phyloP scores from a whole-genome alignment of 2,329 filamentous ascomycete species.

The Ophiostoma triangulosporum region DNA sequence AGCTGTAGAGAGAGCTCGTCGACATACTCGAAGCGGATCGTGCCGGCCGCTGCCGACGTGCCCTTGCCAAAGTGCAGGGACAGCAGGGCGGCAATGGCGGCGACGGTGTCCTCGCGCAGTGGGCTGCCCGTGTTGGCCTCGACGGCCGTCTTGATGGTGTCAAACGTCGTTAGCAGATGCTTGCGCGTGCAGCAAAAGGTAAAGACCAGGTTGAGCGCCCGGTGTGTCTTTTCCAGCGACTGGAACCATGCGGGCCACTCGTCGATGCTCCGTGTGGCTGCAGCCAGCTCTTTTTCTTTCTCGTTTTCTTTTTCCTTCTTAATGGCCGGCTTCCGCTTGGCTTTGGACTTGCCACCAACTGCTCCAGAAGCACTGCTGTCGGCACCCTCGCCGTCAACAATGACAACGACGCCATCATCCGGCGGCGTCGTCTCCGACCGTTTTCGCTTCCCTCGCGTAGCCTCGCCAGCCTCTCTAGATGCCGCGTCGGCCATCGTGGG shows the following conservation, averaged over 20 bases:
- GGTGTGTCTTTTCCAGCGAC: constrained; percentile 60
- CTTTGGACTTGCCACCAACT: neutral
- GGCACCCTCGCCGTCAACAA: neutral
- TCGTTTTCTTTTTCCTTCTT: neutral
- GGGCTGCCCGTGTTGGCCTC: constrained; percentile 65
- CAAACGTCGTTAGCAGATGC: constrained; percentile 81
- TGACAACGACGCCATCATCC: neutral
- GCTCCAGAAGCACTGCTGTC: neutral
- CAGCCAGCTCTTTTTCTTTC: neutral
- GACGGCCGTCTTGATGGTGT: constrained; percentile 73
- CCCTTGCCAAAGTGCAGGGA: constrained; percentile 3
- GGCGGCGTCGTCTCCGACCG: neutral
- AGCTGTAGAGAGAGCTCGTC: constrained; percentile 74
- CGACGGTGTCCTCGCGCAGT: constrained; percentile 64
- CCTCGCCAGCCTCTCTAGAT: neutral
- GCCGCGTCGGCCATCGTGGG: constrained; percentile 6
- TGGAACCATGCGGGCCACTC: constrained; percentile 67
- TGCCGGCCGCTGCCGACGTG: constrained; percentile 48
- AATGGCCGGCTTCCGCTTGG: neutral
- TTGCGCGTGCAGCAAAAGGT: constrained; percentile 92
- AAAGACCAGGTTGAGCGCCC: constrained; percentile 80
- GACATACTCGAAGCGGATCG: constrained; percentile 74
- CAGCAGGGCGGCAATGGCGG: constrained; percentile 52
- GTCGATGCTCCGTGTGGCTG: neutral
- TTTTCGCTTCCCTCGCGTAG: constrained; percentile 2